Evolutionary conservation across 495 filamentous ascomycete genomes (phyloP).

Genomic region (Achaetomiella virescens): DNA sequence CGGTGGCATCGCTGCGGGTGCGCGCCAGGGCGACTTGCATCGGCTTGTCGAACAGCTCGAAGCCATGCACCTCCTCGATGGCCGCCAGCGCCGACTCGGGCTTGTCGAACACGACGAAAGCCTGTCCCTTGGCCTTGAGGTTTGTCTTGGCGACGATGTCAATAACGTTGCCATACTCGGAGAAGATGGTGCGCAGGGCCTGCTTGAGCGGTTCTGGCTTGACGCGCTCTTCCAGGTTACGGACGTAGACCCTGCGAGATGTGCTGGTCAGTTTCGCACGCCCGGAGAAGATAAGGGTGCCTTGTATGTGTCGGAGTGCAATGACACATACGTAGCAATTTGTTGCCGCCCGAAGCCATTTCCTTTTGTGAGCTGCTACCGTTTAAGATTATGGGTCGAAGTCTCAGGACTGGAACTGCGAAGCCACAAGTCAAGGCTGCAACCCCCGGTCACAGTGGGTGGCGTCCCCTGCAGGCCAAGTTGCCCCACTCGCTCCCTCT

Average conservation of each 20-base stretch:
- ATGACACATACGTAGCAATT: conserved; percentile 60
- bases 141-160: conserved; percentile 92
- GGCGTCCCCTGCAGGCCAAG: not conserved
- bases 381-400: not conserved
- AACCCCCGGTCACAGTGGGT: not conserved
- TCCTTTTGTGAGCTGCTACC: conserved; percentile 5
- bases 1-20: conserved; percentile 82
- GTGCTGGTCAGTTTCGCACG: conserved; percentile 11
- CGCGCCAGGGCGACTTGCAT: conserved; percentile 84
- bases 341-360: conserved; percentile 37
- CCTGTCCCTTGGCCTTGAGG: conserved; percentile 89
- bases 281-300: conserved; percentile 17
- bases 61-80: conserved; percentile 85
- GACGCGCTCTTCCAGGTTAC: conserved; percentile 89
- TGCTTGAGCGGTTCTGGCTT: conserved; percentile 73
- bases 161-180: conserved; percentile 82
- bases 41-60: conserved; percentile 88
- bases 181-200: conserved; percentile 72
- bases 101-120: conserved; percentile 88
- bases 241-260: conserved; percentile 57
- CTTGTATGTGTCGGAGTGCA: conserved; percentile 55
- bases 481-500: conserved; percentile 5
- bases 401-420: too few species aligned
- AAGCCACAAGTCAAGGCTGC: too few species aligned
- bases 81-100: conserved; percentile 69